Evolutionary conservation across 441 rosid species (phyloP).

Genomic region (Erodium trifolium): DNA sequence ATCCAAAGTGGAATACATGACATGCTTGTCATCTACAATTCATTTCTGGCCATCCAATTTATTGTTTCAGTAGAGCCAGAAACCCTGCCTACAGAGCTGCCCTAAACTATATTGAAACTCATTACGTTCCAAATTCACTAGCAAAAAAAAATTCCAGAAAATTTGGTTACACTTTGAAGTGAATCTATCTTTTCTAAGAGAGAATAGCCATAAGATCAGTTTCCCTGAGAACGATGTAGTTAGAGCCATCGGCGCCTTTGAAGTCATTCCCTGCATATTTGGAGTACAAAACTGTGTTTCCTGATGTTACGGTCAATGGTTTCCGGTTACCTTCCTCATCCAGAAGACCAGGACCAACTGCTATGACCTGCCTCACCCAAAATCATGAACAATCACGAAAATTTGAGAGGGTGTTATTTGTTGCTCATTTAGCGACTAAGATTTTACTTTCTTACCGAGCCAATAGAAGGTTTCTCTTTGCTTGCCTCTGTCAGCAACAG

Average conservation of each 20-base stretch:
- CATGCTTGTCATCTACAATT: no score
- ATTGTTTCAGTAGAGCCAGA: neutral
- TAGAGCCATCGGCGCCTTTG: slow-evolving; percentile 67
- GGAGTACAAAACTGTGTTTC: slow-evolving; percentile 75
- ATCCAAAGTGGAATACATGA: no score
- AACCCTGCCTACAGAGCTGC: neutral
- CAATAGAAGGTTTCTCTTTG: slow-evolving; percentile 90
- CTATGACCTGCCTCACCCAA: slow-evolving; percentile 49
- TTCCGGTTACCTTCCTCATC: slow-evolving; percentile 68
- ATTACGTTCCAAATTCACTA: slow-evolving; percentile 19
- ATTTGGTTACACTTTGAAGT: slow-evolving; percentile 12
- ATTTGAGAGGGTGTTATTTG: neutral
- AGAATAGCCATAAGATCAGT: slow-evolving; percentile 88
- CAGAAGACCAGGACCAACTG: slow-evolving; percentile 71
- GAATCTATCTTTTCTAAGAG: slow-evolving; percentile 33
- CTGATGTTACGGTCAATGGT: slow-evolving; percentile 42
- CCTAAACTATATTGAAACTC: neutral
- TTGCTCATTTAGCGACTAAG: neutral
- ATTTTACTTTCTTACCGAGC: slow-evolving; percentile 37
- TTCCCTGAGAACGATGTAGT: slow-evolving; percentile 71
- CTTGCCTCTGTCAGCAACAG: slow-evolving; percentile 69
- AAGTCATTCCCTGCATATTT: slow-evolving; percentile 91
- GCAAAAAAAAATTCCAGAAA: slow-evolving; percentile 21
- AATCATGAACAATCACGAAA: neutral
- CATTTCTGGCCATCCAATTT: neutral